A percentile compares a stretch with the other conserved stretches of the same genome.
Conservation (phyloP, 805 yeast genomes). For the Candida ponderosae region DNA sequence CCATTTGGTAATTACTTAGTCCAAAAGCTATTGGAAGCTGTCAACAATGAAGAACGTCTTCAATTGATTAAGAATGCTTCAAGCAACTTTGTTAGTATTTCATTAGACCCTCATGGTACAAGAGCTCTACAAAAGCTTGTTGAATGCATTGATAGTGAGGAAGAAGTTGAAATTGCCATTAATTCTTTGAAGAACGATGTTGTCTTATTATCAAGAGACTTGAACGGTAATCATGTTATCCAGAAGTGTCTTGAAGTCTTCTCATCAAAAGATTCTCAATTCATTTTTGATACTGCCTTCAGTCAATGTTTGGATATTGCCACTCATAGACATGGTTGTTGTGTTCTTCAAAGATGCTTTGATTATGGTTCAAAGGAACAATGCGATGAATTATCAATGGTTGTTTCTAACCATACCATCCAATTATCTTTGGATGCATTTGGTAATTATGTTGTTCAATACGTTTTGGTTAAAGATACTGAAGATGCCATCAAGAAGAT, state of each 20-base stretch:
- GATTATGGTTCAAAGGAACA: constrained; percentile 79
- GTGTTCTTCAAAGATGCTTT: constrained; percentile 90
- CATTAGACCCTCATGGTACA: constrained; percentile 93
- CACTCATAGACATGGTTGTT: constrained; percentile 95
- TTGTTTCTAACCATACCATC: constrained; percentile 62
- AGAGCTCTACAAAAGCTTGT: constrained; percentile 90
- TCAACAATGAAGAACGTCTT: constrained; percentile 61
- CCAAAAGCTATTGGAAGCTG: constrained; percentile 81
- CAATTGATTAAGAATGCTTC: constrained; percentile 64
- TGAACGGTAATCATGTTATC: constrained; percentile 95
- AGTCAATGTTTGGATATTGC: constrained; percentile 72
- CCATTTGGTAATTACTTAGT: constrained; percentile 96
- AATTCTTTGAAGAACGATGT: constrained; percentile 59
- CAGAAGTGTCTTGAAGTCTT: constrained; percentile 84
- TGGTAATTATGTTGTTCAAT: constrained; percentile 96
- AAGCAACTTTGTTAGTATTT: constrained; percentile 67
- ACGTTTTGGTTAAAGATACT: constrained; percentile 52
- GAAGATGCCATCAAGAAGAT: constrained; percentile 24
- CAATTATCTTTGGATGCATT: constrained; percentile 82
- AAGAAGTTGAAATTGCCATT: constrained; percentile 63
- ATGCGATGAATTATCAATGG: constrained; percentile 54
- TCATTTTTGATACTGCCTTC: constrained; percentile 82
- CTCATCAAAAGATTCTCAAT: constrained; percentile 62
- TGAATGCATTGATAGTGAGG: constrained; percentile 65
- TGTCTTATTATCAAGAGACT: constrained; percentile 73